Evolutionary conservation across 495 filamentous ascomycete genomes (phyloP).

Genomic region (Talaromyces liani): DNA sequence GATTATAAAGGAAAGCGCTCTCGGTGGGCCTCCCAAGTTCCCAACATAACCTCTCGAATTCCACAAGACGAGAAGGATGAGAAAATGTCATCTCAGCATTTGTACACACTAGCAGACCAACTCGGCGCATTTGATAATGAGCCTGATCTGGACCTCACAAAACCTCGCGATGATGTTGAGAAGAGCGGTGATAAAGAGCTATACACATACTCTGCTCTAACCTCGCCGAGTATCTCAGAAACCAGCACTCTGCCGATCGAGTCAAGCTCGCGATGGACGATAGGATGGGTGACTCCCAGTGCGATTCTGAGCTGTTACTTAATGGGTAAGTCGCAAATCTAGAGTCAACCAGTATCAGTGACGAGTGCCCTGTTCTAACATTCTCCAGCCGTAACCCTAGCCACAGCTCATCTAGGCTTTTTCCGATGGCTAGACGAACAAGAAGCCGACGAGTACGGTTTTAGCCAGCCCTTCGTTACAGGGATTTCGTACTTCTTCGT

Average conservation of each 20-base stretch:
- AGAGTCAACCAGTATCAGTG: neutral
- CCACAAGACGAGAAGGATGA: neutral
- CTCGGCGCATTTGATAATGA: neutral
- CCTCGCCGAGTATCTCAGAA: neutral
- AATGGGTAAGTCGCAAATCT: slow-evolving; percentile 1
- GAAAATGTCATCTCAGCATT: neutral
- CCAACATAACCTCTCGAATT: neutral
- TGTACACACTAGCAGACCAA: slow-evolving; percentile 1
- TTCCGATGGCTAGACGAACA: slow-evolving; percentile 10
- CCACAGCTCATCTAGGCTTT: slow-evolving; percentile 8
- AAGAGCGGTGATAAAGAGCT: neutral
- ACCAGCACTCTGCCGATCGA: neutral
- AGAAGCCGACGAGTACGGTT: neutral
- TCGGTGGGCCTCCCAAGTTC: neutral
- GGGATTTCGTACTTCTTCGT: slow-evolving; percentile 9
- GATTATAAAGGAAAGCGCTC: neutral
- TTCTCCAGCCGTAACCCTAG: slow-evolving; percentile 3
- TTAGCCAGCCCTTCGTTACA: slow-evolving; percentile 10
- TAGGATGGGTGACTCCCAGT: slow-evolving; percentile 11
- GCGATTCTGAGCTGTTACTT: slow-evolving; percentile 11
- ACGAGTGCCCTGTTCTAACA: neutral
- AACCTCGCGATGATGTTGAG: neutral
- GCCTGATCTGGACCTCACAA: neutral
- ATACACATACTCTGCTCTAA: neutral
- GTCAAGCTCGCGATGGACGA: slow-evolving; percentile 6